phyloP scores from a whole-genome alignment of 2,329 filamentous ascomycete genomes.

The Trichoderma endophyticum region DNA sequence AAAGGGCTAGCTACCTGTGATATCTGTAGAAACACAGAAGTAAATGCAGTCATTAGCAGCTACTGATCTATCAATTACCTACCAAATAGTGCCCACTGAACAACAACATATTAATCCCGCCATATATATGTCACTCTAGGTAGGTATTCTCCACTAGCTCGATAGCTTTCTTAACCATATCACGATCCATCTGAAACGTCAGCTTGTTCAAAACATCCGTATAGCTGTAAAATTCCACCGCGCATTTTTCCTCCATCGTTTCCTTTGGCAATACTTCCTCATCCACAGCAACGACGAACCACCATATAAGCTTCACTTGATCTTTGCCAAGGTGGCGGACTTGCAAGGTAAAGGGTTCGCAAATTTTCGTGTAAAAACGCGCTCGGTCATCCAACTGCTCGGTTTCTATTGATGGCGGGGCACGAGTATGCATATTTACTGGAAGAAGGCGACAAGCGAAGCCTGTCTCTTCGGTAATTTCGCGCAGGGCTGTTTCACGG shows the following conservation, averaged over 20 bases:
- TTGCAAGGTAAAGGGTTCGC: not conserved
- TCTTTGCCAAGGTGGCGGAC: not conserved
- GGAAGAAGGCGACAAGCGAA: not conserved
- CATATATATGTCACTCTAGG: not conserved
- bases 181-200: not conserved
- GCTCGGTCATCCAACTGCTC: not conserved
- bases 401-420: not conserved
- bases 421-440: not conserved
- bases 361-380: not conserved
- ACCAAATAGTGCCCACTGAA: no score
- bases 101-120: no score
- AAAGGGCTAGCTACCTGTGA: fast-evolving
- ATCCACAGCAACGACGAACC: not conserved
- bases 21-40: not conserved
- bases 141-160: not conserved
- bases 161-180: not conserved
- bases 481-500: constrained; percentile 19
- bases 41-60: not conserved
- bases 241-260: not conserved
- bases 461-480: constrained; percentile 19
- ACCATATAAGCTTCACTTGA: not conserved
- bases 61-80: no score
- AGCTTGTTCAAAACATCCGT: not conserved
- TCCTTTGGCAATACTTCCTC: not conserved
- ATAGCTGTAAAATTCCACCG: not conserved